A percentile compares a stretch with the other conserved stretches of the same genome.
phyloP scores from a whole-genome alignment of 192 early-diverging fungal species.

The Backusella sp. region DNA sequence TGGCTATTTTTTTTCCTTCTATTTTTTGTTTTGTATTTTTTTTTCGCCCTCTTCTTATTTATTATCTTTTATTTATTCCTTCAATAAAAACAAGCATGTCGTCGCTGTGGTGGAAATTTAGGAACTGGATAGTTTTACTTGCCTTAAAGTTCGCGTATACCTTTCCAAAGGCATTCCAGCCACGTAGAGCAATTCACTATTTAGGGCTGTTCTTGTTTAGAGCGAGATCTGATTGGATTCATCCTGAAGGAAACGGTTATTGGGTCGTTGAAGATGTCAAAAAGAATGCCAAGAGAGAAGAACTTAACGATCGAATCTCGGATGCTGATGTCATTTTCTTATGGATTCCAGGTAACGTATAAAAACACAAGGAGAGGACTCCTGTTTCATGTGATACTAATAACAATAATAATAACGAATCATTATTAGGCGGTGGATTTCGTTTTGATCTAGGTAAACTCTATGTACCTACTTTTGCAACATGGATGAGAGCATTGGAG shows the following conservation, averaged over 20 bases:
- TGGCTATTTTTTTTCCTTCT: neutral
- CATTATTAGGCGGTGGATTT: slow-evolving; percentile 20
- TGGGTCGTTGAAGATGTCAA: slow-evolving; percentile 16
- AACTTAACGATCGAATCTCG: neutral
- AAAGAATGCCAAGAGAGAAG: slow-evolving; percentile 20
- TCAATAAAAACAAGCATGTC: slow-evolving; percentile 13
- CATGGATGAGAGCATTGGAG: slow-evolving; percentile 20
- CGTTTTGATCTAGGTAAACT: slow-evolving; percentile 19
- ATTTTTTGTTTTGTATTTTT: neutral
- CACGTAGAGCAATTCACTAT: neutral
- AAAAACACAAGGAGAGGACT: neutral
- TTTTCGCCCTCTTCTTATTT: neutral
- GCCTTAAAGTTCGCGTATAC: neutral
- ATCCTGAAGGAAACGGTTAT: neutral
- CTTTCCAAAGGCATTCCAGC: neutral
- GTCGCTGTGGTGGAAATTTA: neutral
- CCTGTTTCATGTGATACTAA: neutral
- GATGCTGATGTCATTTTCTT: slow-evolving; percentile 8
- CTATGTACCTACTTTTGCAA: slow-evolving; percentile 16
- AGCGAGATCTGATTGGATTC: slow-evolving; percentile 7
- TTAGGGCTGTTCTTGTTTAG: slow-evolving; percentile 6
- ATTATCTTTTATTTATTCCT: slow-evolving; percentile 2
- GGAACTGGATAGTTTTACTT: slow-evolving; percentile 1
- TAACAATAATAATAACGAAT: neutral
- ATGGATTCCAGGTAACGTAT: slow-evolving; percentile 20